Conservation (phyloP, 345 rosid species). For the Punica granatum region DNA sequence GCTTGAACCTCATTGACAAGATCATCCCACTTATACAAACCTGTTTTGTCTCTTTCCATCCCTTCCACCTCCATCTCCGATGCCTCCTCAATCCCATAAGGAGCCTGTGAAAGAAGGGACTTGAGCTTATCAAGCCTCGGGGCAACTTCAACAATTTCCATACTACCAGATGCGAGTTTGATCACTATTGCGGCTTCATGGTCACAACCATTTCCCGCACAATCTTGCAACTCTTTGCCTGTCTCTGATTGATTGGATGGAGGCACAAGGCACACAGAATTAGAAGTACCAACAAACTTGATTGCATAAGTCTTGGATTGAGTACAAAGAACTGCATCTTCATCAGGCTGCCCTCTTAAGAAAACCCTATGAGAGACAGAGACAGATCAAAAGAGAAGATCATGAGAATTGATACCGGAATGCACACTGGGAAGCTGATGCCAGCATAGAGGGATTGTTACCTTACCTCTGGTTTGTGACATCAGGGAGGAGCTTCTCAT, state of each 20-base stretch:
- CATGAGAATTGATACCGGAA: background rate
- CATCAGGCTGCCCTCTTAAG: slow-evolving; percentile 76
- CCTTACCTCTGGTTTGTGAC: slow-evolving; percentile 53
- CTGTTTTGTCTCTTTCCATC: slow-evolving; percentile 15
- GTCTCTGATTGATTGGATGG: slow-evolving; percentile 29
- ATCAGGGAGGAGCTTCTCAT: slow-evolving; percentile 56
- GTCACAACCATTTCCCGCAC: slow-evolving; percentile 12
- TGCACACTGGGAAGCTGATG: background rate
- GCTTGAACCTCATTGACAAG: slow-evolving; percentile 71
- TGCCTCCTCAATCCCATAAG: slow-evolving; percentile 39
- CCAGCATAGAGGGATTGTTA: background rate
- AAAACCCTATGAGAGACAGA: slow-evolving; percentile 44
- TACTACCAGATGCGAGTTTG: slow-evolving; percentile 56
- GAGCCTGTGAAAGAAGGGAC: slow-evolving; percentile 48
- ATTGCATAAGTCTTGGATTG: slow-evolving; percentile 67
- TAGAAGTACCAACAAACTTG: slow-evolving; percentile 81
- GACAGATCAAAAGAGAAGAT: background rate
- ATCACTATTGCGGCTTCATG: slow-evolving; percentile 37
- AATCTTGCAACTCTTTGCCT: slow-evolving; percentile 18
- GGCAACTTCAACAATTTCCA: slow-evolving; percentile 84
- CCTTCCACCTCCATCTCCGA: slow-evolving; percentile 29
- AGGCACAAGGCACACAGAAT: slow-evolving; percentile 70
- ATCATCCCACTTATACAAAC: slow-evolving; percentile 60
- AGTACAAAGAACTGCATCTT: slow-evolving; percentile 90
- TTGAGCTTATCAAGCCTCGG: slow-evolving; percentile 81